Percentiles rank a stretch among this genome's conserved stretches.
Conservation (phyloP, 768 basidiomycete genomes). For the Zangia roseola region DNA sequence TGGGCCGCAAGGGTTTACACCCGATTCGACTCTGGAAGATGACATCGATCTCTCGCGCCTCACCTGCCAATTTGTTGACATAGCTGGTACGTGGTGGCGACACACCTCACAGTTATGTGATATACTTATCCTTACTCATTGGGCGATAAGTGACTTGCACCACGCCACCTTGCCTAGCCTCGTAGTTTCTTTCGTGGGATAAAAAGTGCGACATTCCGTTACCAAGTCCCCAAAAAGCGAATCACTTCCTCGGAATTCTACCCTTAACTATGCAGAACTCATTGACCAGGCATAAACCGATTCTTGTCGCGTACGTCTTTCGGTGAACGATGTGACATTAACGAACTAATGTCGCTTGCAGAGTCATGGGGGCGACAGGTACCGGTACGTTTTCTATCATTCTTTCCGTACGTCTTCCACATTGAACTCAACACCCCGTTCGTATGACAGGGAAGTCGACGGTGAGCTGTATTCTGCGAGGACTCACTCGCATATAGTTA, state of each 20-base stretch:
- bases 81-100: neutral
- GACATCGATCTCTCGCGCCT: too few relatives aligned
- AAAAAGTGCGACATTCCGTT: neutral
- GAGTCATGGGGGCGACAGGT: constrained; percentile 11
- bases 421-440: neutral
- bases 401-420: too few relatives aligned
- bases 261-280: too few relatives aligned
- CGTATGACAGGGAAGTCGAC: constrained; percentile 5
- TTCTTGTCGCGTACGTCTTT: constrained; percentile 2
- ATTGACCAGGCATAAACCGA: neutral
- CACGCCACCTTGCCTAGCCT: neutral
- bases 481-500: neutral
- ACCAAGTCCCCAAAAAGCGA: too few relatives aligned
- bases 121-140: neutral
- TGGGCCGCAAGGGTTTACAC: too few relatives aligned
- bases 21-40: too few relatives aligned
- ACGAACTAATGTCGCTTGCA: neutral
- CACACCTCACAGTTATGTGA: neutral
- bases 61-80: too few relatives aligned
- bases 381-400: constrained; percentile 3
- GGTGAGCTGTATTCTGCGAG: neutral
- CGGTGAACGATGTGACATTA: neutral
- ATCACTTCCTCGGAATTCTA: neutral
- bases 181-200: neutral
- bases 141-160: neutral